Evolutionary conservation across 2,329 filamentous ascomycete species (phyloP).

Genomic region (Aureobasidium sp.): DNA sequence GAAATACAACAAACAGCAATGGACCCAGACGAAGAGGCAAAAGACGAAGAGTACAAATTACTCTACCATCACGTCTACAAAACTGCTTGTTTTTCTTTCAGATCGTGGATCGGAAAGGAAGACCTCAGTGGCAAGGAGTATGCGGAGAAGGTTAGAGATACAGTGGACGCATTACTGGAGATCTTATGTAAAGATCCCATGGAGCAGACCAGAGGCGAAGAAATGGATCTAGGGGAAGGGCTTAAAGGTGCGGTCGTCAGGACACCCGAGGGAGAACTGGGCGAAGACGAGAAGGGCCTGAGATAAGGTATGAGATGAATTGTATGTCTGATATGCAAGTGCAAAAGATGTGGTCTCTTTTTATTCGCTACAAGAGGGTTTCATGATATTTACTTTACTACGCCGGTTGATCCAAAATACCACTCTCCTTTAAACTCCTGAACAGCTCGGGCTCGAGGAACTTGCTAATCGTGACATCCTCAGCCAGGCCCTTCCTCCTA

Average conservation of each 20-base stretch:
- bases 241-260: background rate
- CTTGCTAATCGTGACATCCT: constrained; percentile 92
- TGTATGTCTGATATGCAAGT: background rate
- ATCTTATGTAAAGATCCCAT: constrained; percentile 43
- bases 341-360: background rate
- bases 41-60: constrained; percentile 46
- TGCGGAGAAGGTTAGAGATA: constrained; percentile 39
- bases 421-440: constrained; percentile 78
- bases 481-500: constrained; percentile 83
- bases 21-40: constrained; percentile 20
- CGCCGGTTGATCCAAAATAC: constrained; percentile 60
- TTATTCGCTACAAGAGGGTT: background rate
- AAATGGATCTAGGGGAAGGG: background rate
- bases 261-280: background rate
- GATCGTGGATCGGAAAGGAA: constrained; percentile 32
- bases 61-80: constrained; percentile 48
- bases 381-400: background rate
- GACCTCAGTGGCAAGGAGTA: constrained; percentile 30
- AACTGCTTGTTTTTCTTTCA: constrained; percentile 41
- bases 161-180: constrained; percentile 40
- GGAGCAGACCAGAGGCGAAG: background rate
- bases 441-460: constrained; percentile 95
- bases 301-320: background rate
- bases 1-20: background rate
- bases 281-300: background rate